phyloP scores from a whole-genome alignment of 2,329 filamentous ascomycete genomes.

The Aspergillus pseudoterreus region DNA sequence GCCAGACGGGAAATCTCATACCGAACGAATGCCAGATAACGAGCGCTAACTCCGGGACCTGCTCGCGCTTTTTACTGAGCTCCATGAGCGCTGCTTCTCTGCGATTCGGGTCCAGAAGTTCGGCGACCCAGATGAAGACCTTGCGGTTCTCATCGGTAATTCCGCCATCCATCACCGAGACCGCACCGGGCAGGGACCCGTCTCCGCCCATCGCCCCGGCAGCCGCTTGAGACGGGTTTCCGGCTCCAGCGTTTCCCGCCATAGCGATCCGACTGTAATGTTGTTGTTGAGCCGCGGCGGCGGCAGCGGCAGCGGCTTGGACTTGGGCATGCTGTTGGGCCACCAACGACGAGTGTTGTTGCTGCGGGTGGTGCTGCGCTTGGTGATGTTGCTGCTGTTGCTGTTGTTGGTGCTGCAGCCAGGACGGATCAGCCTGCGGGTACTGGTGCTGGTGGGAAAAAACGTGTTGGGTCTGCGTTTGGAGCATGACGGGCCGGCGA shows the following conservation, averaged over 20 bases:
- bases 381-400: constrained; percentile 40
- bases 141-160: constrained; percentile 87
- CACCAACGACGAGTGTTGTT: constrained; percentile 44
- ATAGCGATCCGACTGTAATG: constrained; percentile 71
- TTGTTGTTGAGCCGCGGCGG: constrained; percentile 44
- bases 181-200: constrained; percentile 26
- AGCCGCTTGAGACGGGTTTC: constrained; percentile 32
- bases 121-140: constrained; percentile 89
- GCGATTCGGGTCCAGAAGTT: constrained; percentile 80
- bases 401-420: constrained; percentile 44
- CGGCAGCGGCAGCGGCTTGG: constrained; percentile 43
- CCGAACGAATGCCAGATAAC: constrained; percentile 99
- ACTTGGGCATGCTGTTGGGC: constrained; percentile 53
- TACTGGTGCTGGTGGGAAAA: constrained; percentile 59
- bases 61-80: constrained; percentile 96
- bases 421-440: constrained; percentile 44
- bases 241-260: constrained; percentile 55
- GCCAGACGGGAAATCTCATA: constrained; percentile 43
- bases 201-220: constrained; percentile 48
- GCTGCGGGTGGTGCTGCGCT: constrained; percentile 36
- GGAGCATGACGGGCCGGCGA: constrained; percentile 39
- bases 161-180: constrained; percentile 55
- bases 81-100: constrained; percentile 89
- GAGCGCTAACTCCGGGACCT: constrained; percentile 91
- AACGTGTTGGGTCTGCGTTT: constrained; percentile 56